Evolutionary conservation across 306 rosid species (phyloP), one percentile per base, ranked within the genome.

Genomic region (Acacia crassicarpa): DNA sequence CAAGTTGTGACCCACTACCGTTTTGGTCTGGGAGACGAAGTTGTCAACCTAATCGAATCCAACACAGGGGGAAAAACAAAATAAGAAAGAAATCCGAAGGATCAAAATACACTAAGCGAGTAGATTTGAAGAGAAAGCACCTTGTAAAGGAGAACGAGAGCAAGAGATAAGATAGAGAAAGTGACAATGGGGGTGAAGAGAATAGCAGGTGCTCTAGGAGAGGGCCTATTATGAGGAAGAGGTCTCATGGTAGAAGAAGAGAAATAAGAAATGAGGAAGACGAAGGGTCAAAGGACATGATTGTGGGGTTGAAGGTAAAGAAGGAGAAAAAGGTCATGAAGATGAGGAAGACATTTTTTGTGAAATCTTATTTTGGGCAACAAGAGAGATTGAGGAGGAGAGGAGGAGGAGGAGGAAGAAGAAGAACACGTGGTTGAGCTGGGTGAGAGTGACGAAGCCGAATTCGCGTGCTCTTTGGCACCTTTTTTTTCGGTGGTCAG

Each of bases 1-100:
- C 43, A 95, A 91, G 85, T 95, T 93, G 91, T 95, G 98, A 0
- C 98, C 99, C 1, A 84, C 98, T 4, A 95, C 87, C 0, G 99
- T 93, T 46, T 86, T 91, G 27, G 99, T 95, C 53, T 86, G 84
- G 20, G 87, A 63, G 25, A 84, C 88, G 38, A 89, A 84, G 83
- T 92, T 83, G 84, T 89, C 90, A 3, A 95, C 94, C 99, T 95
- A 91, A 85, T 80, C 59, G 86, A 83, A 25, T 61, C 35, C 13
- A 61, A 25, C 11, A 61, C 1, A 25, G 35, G 6, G 6, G 2
- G 1, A 54, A 8, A 56, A 56, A 8, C 8, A 0, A 59, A 1
- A 45, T 38, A 6, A 35, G 8, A 67, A n/a, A 8, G 27, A 38
- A 20, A 20, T 5, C 48, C 74, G 16, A 45, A 6, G 13, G 3